These are phyloP conservation scores for Chrysosporium queenslandicum DNA, from an alignment of 2,329 filamentous ascomycete species.

Conservation along the genomic window DNA sequence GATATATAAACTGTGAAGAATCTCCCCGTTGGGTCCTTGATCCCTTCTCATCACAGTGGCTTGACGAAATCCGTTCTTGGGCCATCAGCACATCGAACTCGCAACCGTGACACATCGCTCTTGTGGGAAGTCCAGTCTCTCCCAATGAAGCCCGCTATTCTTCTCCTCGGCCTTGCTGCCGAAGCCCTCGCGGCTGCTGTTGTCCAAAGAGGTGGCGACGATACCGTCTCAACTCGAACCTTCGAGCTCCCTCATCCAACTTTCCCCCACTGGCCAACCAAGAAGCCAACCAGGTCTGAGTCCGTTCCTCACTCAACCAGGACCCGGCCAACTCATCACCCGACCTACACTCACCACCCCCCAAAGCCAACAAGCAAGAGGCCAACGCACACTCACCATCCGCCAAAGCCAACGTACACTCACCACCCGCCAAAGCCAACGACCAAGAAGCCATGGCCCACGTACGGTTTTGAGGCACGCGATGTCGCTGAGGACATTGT, in stretches of 20 bases:
- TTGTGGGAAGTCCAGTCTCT: neutral
- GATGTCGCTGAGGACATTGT: constrained; percentile 4
- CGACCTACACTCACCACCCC: neutral
- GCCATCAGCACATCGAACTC: neutral
- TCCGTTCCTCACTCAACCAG: neutral
- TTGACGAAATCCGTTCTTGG: neutral
- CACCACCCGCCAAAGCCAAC: neutral
- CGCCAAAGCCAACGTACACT: neutral
- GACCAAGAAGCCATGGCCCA: constrained; percentile 1
- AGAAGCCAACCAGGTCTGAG: neutral
- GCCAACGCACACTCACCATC: neutral
- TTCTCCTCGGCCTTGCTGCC: constrained; percentile 10
- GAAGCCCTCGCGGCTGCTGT: constrained; percentile 6
- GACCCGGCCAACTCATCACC: neutral
- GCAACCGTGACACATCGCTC: neutral
- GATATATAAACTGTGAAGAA: constrained; percentile 9
- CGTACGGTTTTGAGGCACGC: neutral
- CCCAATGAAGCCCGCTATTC: constrained; percentile 11
- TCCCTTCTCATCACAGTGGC: constrained; percentile 1
- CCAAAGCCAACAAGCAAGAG: neutral
- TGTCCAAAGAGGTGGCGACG: neutral
- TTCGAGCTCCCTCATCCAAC: constrained; percentile 2
- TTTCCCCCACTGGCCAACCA: neutral
- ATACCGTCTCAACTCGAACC: neutral
- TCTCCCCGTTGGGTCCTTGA: neutral